Evolutionary conservation across 1,284 basidiomycete species (phyloP), one percentile per base, ranked within the genome.

Genomic region (Phellopilus nigrolimitatus): DNA sequence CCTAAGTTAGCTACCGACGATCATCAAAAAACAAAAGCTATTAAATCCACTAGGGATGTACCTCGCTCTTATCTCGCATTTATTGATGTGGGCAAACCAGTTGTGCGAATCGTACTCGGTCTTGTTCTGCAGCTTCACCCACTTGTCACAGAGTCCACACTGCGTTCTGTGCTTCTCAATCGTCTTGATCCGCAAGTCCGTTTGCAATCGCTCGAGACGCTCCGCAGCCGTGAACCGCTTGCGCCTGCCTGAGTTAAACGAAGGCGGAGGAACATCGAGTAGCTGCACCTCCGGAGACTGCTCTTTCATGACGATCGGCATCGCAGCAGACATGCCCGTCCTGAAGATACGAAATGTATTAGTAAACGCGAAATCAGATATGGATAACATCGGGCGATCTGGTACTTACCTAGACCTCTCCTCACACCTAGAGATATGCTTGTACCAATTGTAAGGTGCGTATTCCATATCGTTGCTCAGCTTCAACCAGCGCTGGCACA

Each of bases 51-150:
- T n/a, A n/a, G n/a, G n/a, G 27, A 44, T 50, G 21, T 21, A 55
- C 54, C 19, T 49, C 13, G 44, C 9, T 39, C 22, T 56, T 33
- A 44, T 17, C 17, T 31, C 50, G 36, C 54, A 56, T 22, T 52
- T 56, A 30, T 37, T 52, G 21, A 49, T 21, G 34, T 56, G 54
- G 4, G 54, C 38, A 22, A 44, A 33, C 54, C 54, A 56, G n/a
- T 56, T 56, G 31, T 52, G 46, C 28, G 54, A 45, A 38, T 56
- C 54, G 38, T 56, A 56, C 24, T 56, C 54, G 17, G 47, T 51
- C 30, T 56, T 56, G 25, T 49, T 56, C 30, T 56, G 54, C 15
- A 56, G 39, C 31, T 52, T 56, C 15, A 56, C 38, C 54, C 54
- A 56, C 44, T 45, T 47, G n/a, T 50, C 50, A 19, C 54, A 56